A percentile compares a stretch with the other conserved stretches of the same genome.
Evolutionary conservation across 2,329 filamentous ascomycete genomes (phyloP).

Genomic region (Alternaria alternata): DNA sequence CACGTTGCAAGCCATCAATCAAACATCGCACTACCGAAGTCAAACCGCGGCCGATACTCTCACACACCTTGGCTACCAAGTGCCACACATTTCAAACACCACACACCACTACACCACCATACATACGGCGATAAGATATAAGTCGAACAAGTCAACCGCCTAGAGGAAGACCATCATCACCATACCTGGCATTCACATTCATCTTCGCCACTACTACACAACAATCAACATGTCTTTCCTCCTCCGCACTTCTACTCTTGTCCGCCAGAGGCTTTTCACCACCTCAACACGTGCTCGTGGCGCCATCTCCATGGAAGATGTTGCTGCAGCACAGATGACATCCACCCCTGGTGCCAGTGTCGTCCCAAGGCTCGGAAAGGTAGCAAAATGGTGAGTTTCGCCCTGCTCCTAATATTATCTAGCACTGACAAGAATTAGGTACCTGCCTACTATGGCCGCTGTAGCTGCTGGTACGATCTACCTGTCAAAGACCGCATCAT

Average conservation of each 20-base stretch:
- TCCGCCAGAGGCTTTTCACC: constrained; percentile 41
- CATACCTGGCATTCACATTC: constrained; percentile 1
- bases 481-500: constrained; percentile 30
- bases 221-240: constrained; percentile 40
- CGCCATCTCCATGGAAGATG: constrained; percentile 34
- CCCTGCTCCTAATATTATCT: neutral
- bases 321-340: constrained; percentile 35
- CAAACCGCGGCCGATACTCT: constrained; percentile 31
- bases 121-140: constrained; percentile 10
- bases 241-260: constrained; percentile 30
- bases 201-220: constrained; percentile 12
- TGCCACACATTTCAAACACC: constrained; percentile 4
- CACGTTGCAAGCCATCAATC: constrained; percentile 23
- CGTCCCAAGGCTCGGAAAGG: constrained; percentile 42
- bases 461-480: constrained; percentile 44
- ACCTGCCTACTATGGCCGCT: constrained; percentile 47
- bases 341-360: constrained; percentile 27
- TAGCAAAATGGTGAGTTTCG: constrained; percentile 43
- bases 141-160: constrained; percentile 8
- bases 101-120: neutral
- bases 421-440: constrained; percentile 28
- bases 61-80: constrained; percentile 19
- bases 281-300: constrained; percentile 38
- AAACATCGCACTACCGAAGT: constrained; percentile 14
- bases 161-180: constrained; percentile 10